phyloP scores from a whole-genome alignment of 768 basidiomycete species.

The Russula sp. region DNA sequence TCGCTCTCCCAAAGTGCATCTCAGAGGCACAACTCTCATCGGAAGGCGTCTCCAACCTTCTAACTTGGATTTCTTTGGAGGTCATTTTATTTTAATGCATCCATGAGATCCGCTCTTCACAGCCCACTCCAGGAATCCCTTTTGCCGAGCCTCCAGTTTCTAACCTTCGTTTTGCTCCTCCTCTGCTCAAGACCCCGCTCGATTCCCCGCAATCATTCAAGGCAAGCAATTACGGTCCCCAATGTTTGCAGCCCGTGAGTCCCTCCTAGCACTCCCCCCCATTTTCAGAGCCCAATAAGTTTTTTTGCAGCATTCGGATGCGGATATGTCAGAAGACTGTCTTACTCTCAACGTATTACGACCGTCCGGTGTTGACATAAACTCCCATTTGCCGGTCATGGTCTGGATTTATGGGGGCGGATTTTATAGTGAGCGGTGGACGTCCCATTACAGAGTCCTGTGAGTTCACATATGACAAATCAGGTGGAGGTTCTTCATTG shows the following conservation, averaged over 20 bases:
- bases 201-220: slow-evolving; percentile 27
- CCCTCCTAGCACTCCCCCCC: neutral
- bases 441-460: neutral
- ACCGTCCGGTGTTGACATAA: slow-evolving; percentile 31
- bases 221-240: slow-evolving; percentile 29
- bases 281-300: neutral
- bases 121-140: slow-evolving; percentile 29
- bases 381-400: slow-evolving; percentile 37
- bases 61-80: slow-evolving; percentile 32
- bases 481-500: slow-evolving; percentile 4
- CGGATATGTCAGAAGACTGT: slow-evolving; percentile 40
- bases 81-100: slow-evolving; percentile 3
- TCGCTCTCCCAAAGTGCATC: slow-evolving; percentile 4
- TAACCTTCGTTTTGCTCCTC: slow-evolving; percentile 28
- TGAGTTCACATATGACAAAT: neutral
- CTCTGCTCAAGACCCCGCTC: slow-evolving; percentile 24
- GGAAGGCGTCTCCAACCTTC: slow-evolving; percentile 22
- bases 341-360: slow-evolving; percentile 43
- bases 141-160: slow-evolving; percentile 34
- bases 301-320: neutral
- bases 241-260: slow-evolving; percentile 28
- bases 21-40: slow-evolving; percentile 27
- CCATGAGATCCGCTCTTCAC: neutral
- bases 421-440: slow-evolving; percentile 25
- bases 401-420: slow-evolving; percentile 42